phyloP scores from a whole-genome alignment of 1,139 yeast genomes.

The Debaryomyces fabryi region DNA sequence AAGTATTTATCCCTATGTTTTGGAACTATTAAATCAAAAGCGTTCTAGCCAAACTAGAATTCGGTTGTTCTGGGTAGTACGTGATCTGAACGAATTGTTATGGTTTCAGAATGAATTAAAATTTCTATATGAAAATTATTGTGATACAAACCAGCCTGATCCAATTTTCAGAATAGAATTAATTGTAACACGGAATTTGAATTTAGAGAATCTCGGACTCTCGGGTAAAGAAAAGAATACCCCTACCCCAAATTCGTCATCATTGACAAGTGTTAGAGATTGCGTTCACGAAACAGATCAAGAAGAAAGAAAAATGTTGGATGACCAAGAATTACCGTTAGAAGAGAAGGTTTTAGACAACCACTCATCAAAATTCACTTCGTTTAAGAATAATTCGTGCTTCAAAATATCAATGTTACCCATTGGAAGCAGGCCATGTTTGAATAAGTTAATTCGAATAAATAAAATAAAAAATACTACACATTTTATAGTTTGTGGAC shows the following conservation, averaged over 20 bases:
- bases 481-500: constrained; percentile 6
- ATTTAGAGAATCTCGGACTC: not conserved
- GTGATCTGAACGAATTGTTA: constrained; percentile 1
- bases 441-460: not conserved
- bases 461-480: constrained; percentile 1
- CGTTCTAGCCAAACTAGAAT: not conserved
- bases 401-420: constrained; percentile 2
- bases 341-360: not conserved
- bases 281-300: not conserved
- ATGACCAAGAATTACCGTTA: not conserved
- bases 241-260: not conserved
- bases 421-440: not conserved
- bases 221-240: not conserved
- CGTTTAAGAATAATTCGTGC: not conserved
- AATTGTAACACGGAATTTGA: not conserved
- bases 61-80: constrained; percentile 7
- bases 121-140: not conserved
- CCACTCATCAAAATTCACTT: not conserved
- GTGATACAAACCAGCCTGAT: not conserved
- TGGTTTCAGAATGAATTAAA: constrained; percentile 9
- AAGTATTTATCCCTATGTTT: constrained; percentile 1
- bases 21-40: not conserved
- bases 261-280: not conserved
- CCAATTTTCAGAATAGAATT: not conserved
- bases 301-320: not conserved